Evolutionary conservation across 306 rosid species (phyloP), one percentile per base, ranked within the genome.

Genomic region (Inga leiocalycina): DNA sequence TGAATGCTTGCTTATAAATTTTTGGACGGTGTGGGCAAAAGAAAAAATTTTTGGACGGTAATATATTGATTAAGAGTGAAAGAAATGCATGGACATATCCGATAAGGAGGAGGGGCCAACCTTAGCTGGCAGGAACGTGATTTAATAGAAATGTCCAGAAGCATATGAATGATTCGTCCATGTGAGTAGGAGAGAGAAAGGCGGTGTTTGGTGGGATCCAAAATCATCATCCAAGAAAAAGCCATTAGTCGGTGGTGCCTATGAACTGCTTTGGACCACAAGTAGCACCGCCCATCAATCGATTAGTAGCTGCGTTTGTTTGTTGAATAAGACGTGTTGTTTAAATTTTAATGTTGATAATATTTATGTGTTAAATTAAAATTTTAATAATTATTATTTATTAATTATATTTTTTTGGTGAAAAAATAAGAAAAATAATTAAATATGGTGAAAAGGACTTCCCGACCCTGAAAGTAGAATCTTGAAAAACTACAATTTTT

Each of bases 131-230:
- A 79, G 4, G 20, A 74, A 75, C 74, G 79, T 69, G 84, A 85
- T 78, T 84, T 85, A 89, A 51, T 89, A 51, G 88, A 92, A 89
- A 17, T 87, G 97, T 92, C 90, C 4, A 73, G 94, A 89, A 79
- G 90, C 85, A 81, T 83, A 88, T 87, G 80, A 87, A 93, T 89
- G 88, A 84, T 88, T 89, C 87, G 52, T 61, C 88, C 88, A 89
- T 89, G 93, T 91, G 94, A 81, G 76, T 44, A 35, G 76, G 27
- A 56, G 49, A 61, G 77, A 54, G 85, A 48, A 48, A 72, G 85
- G 45, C 30, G 62, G 88, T 64, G 84, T 84, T 83, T 83, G 82
- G 91, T 89, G 77, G 92, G 87, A 76, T 24, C 83, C 72, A 61
- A 86, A 82, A 88, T 67, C 73, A 76, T 80, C 84, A 81, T 61